A percentile compares a stretch with the other conserved stretches of the same genome.
These are phyloP conservation scores for Clavispora carvajalis DNA, from an alignment of 805 yeast genomes.

Conservation along the genomic window DNA sequence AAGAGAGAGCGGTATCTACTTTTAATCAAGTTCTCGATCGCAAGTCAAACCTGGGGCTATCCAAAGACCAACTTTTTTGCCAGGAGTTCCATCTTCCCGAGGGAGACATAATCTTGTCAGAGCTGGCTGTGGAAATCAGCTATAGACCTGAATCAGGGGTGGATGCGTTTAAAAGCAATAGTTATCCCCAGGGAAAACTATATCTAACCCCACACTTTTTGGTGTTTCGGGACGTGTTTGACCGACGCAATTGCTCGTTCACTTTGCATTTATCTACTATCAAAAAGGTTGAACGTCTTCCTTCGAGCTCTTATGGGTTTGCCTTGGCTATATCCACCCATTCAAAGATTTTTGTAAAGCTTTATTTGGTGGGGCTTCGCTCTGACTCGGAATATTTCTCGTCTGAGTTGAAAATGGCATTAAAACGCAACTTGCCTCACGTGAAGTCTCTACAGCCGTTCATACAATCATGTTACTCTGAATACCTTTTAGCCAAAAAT, in stretches of 20 bases:
- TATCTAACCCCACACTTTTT: conserved; percentile 71
- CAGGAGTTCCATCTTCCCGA: conserved; percentile 66
- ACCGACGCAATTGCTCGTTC: conserved; percentile 62
- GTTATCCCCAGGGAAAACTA: conserved; percentile 54
- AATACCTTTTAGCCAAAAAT: conserved; percentile 65
- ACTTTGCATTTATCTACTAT: conserved; percentile 71
- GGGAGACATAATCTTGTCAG: conserved; percentile 59
- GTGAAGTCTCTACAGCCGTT: conserved; percentile 62
- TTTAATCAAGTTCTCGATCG: conserved; percentile 41
- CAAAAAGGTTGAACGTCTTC: conserved; percentile 80
- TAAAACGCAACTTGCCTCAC: conserved; percentile 58
- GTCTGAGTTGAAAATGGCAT: conserved; percentile 51
- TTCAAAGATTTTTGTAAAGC: conserved; percentile 54
- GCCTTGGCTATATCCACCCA: conserved; percentile 70
- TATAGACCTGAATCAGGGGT: conserved; percentile 23
- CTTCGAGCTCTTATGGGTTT: conserved; percentile 69
- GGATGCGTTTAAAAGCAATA: conserved; percentile 16
- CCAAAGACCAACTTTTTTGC: conserved; percentile 69
- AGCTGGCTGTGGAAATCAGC: conserved; percentile 57
- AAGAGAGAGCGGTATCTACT: conserved; percentile 43
- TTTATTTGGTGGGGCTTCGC: conserved; percentile 75
- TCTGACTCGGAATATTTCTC: conserved; percentile 81
- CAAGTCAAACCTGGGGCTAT: conserved; percentile 38
- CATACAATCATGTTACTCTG: conserved; percentile 74
- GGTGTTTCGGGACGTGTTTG: conserved; percentile 68